Percentiles rank a stretch among this genome's conserved stretches.
Conservation (phyloP, 108 stramenopile genomes). For the Thalassiosira profunda region DNA sequence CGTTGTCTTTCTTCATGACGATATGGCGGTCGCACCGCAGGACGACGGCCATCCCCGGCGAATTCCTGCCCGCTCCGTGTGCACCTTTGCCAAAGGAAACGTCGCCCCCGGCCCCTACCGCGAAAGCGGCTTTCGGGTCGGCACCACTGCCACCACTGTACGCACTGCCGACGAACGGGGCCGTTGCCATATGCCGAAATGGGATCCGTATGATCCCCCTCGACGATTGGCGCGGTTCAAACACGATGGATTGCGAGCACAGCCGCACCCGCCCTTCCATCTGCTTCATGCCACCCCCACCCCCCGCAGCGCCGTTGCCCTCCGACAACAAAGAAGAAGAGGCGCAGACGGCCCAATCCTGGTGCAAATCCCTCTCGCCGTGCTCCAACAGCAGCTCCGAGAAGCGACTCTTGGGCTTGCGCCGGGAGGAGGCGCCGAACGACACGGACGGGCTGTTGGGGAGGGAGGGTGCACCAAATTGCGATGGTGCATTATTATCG, state of each 20-base stretch:
- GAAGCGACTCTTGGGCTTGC: constrained; percentile 54
- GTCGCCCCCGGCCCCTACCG: background rate
- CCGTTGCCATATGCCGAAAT: constrained; percentile 59
- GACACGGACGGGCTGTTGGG: background rate
- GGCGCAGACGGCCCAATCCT: constrained; percentile 89
- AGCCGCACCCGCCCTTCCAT: constrained; percentile 78
- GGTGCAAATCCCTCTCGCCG: constrained; percentile 72
- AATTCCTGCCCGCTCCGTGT: background rate
- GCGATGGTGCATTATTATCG: background rate
- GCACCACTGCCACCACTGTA: constrained; percentile 17
- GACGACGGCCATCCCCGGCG: constrained; percentile 5
- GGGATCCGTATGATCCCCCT: constrained; percentile 73
- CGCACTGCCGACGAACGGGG: constrained; percentile 42
- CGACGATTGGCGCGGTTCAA: constrained; percentile 77
- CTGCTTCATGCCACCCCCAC: constrained; percentile 52
- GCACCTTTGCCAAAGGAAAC: background rate
- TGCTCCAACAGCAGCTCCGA: constrained; percentile 77
- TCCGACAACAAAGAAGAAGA: constrained; percentile 24
- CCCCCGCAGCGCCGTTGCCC: background rate
- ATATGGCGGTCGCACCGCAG: constrained; percentile 49
- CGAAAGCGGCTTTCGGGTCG: background rate
- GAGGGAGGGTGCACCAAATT: background rate
- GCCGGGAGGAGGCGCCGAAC: background rate
- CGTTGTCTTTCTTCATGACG: constrained; percentile 66
- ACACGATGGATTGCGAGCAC: constrained; percentile 76